Percentiles rank a stretch among this genome's conserved stretches.
Evolutionary conservation across 371 early-diverging fungal species (phyloP).

Genomic region (Mucor saturninus): DNA sequence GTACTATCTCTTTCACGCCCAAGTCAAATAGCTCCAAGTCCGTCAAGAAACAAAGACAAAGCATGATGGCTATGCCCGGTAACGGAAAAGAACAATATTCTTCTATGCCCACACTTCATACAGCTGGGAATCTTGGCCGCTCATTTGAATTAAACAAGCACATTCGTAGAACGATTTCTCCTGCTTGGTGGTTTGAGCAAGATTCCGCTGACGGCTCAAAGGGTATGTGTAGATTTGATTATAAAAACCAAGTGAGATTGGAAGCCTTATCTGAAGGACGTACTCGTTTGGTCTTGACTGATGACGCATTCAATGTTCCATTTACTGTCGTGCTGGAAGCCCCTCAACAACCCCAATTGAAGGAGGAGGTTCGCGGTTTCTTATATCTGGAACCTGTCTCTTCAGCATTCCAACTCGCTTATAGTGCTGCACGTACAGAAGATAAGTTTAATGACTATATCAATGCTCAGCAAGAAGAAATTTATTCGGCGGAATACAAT

Average conservation of each 20-base stretch:
- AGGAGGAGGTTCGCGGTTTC: constrained; percentile 48
- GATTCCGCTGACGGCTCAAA: constrained; percentile 44
- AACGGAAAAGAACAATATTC: constrained; percentile 5
- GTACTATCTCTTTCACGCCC: constrained; percentile 28
- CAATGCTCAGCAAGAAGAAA: constrained; percentile 2
- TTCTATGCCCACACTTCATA: constrained; percentile 30
- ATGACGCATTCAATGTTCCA: constrained; percentile 39
- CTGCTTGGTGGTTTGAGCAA: constrained; percentile 55
- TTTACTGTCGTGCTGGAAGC: constrained; percentile 40
- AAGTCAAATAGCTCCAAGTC: not conserved
- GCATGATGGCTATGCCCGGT: constrained; percentile 7
- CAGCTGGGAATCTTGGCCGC: not conserved
- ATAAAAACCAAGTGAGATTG: constrained; percentile 48
- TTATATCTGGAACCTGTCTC: constrained; percentile 34
- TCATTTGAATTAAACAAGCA: constrained; percentile 33
- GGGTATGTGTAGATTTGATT: constrained; percentile 51
- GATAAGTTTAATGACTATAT: constrained; percentile 15
- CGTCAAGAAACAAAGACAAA: constrained; percentile 11
- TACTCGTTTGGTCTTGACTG: constrained; percentile 34
- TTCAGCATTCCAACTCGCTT: constrained; percentile 26
- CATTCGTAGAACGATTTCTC: constrained; percentile 41
- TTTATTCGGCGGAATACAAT: constrained; percentile 1
- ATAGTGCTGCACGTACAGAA: constrained; percentile 9
- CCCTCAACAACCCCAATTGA: constrained; percentile 35
- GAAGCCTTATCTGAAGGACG: constrained; percentile 54